phyloP scores from a whole-genome alignment of 2,329 filamentous ascomycete species.

The Diaporthe sp. region DNA sequence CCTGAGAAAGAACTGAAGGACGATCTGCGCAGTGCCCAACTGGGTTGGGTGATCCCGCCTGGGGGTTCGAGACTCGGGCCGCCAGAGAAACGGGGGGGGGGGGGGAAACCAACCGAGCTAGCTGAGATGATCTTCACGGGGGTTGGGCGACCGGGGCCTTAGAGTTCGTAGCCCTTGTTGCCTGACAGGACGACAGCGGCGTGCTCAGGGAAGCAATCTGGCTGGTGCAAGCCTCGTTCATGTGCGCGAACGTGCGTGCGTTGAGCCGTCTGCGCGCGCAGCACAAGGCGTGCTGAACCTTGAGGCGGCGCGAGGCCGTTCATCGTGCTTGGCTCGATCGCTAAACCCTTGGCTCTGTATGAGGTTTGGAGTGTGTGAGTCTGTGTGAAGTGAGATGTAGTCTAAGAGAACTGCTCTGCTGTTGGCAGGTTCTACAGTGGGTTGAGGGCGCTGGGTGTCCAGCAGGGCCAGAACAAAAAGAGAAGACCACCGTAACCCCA shows the following conservation, averaged over 20 bases:
- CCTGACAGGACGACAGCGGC: background rate
- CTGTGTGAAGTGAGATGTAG: conserved; percentile 1
- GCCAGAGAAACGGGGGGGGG: background rate
- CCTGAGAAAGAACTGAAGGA: background rate
- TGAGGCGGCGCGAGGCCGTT: conserved; percentile 2
- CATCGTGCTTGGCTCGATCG: conserved; percentile 5
- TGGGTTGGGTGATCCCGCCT: conserved; percentile 18
- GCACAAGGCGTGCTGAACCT: background rate
- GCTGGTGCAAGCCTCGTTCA: background rate
- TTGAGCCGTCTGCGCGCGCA: background rate
- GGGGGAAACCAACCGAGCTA: conserved; percentile 8
- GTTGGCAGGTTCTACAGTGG: background rate
- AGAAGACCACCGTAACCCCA: conserved; percentile 9
- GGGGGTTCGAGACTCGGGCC: conserved; percentile 18
- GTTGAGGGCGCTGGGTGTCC: background rate
- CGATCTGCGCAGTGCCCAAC: conserved; percentile 17
- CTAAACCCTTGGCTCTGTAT: background rate
- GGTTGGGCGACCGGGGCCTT: background rate
- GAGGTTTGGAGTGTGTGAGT: conserved; percentile 2
- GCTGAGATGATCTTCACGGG: conserved; percentile 21
- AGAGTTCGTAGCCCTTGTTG: conserved; percentile 1
- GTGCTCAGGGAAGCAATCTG: background rate
- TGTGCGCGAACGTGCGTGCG: background rate
- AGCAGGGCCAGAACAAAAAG: background rate
- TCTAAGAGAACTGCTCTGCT: background rate